These are phyloP conservation scores for Suillus spraguei DNA, from an alignment of 768 basidiomycete species.

Conservation along the genomic window DNA sequence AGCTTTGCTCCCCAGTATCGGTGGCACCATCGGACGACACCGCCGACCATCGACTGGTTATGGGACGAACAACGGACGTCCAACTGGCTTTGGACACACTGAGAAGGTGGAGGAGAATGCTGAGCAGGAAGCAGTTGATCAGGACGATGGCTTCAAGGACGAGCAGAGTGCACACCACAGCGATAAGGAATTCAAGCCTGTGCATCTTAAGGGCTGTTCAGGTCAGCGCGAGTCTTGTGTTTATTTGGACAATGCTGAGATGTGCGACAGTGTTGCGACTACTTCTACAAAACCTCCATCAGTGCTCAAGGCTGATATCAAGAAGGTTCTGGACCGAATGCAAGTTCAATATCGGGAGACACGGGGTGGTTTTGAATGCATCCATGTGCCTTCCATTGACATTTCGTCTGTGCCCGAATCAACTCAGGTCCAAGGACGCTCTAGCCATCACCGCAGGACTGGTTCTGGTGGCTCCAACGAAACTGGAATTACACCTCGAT, in stretches of 20 bases:
- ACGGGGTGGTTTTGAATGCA: constrained; percentile 93
- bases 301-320: constrained; percentile 82
- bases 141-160: constrained; percentile 49
- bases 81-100: constrained; percentile 47
- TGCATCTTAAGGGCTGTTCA: constrained; percentile 95
- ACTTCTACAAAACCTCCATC: constrained; percentile 88
- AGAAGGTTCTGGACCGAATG: constrained; percentile 88
- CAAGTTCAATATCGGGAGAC: constrained; percentile 93
- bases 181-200: constrained; percentile 87
- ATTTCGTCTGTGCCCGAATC: constrained; percentile 66
- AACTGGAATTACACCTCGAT: constrained; percentile 49
- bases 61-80: constrained; percentile 33
- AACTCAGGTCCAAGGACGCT: constrained; percentile 31
- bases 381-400: constrained; percentile 94
- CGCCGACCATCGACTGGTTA: constrained; percentile 74
- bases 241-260: constrained; percentile 10
- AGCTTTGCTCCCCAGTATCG: constrained; percentile 46
- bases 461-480: constrained; percentile 56
- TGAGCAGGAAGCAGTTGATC: constrained; percentile 40
- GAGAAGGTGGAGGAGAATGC: constrained; percentile 51
- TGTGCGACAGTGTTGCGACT: constrained; percentile 74
- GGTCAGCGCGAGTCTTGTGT: constrained; percentile 45
- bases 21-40: constrained; percentile 66
- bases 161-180: constrained; percentile 50
- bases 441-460: constrained; percentile 42